Evolutionary conservation across 2,329 filamentous ascomycete species (phyloP).

Genomic region (Apiospora kogelbergensis): DNA sequence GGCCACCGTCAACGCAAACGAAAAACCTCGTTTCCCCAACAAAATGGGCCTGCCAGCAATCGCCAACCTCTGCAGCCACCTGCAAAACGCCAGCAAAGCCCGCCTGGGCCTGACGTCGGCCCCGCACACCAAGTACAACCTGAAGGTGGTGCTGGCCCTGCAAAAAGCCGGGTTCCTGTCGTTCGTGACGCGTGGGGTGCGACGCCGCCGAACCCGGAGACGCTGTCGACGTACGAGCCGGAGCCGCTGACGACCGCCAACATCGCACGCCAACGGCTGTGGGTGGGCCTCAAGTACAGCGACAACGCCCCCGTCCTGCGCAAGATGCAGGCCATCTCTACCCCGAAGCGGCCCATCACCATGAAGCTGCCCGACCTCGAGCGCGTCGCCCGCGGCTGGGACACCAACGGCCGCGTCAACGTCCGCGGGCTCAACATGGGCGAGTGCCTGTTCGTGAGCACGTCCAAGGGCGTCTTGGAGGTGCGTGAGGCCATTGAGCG

Average conservation of each 20-base stretch:
- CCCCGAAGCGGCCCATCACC: slow-evolving; percentile 71
- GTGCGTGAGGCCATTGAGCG: slow-evolving; percentile 77
- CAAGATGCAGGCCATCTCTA: slow-evolving; percentile 66
- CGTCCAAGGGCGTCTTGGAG: slow-evolving; percentile 77
- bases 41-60: slow-evolving; percentile 74
- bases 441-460: slow-evolving; percentile 79
- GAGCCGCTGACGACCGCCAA: slow-evolving; percentile 67
- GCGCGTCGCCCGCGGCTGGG: slow-evolving; percentile 66
- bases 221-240: slow-evolving; percentile 46
- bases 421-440: slow-evolving; percentile 71
- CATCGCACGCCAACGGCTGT: slow-evolving; percentile 72
- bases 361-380: slow-evolving; percentile 63
- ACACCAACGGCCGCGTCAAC: slow-evolving; percentile 65
- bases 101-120: slow-evolving; percentile 82
- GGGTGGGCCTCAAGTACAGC: slow-evolving; percentile 90
- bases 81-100: slow-evolving; percentile 86
- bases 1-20: not conserved
- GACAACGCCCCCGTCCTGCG: slow-evolving; percentile 76
- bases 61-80: slow-evolving; percentile 80
- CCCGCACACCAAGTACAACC: slow-evolving; percentile 77
- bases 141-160: slow-evolving; percentile 71
- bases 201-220: slow-evolving; percentile 48
- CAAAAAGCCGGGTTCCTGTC: slow-evolving; percentile 82
- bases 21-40: not conserved
- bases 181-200: slow-evolving; percentile 72